Conservation (phyloP, 169 alveolate genomes). For the Eimeria zaria region DNA sequence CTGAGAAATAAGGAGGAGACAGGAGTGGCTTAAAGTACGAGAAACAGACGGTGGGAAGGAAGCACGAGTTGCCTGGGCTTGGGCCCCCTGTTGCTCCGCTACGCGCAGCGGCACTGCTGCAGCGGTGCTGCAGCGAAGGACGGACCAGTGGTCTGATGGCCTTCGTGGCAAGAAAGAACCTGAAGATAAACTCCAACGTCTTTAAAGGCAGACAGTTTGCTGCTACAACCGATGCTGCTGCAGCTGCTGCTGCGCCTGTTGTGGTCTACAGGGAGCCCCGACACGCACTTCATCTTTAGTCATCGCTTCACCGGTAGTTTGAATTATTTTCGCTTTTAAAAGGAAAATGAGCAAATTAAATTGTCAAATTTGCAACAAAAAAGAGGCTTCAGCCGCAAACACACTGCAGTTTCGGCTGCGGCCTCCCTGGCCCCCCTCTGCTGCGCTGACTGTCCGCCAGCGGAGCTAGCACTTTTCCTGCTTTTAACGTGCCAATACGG, state of each 20-base stretch:
- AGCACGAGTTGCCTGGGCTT: conserved; percentile 53
- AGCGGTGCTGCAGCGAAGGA: conserved; percentile 29
- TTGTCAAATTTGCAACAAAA: background rate
- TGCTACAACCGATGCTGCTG: conserved; percentile 21
- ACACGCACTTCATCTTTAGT: conserved; percentile 29
- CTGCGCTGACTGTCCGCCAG: background rate
- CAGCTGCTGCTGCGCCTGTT: conserved; percentile 39
- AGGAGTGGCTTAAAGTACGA: background rate
- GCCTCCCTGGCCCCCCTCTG: conserved; percentile 35
- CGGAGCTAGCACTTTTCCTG: background rate
- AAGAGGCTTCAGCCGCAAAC: background rate
- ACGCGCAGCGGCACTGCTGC: conserved; percentile 18
- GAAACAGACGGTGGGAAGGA: background rate
- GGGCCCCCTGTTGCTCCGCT: conserved; percentile 38
- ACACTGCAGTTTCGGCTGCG: conserved; percentile 9
- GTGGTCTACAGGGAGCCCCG: conserved; percentile 29
- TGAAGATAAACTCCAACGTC: background rate
- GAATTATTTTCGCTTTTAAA: background rate
- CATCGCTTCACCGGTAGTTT: background rate
- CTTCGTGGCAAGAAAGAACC: conserved; percentile 21
- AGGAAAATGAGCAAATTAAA: background rate
- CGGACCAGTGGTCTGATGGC: conserved; percentile 24
- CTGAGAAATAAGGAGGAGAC: background rate
- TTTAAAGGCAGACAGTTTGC: conserved; percentile 26
- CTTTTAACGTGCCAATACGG: background rate